Conservation (phyloP, 208 protist genomes). For the Leishmania mexicana region DNA sequence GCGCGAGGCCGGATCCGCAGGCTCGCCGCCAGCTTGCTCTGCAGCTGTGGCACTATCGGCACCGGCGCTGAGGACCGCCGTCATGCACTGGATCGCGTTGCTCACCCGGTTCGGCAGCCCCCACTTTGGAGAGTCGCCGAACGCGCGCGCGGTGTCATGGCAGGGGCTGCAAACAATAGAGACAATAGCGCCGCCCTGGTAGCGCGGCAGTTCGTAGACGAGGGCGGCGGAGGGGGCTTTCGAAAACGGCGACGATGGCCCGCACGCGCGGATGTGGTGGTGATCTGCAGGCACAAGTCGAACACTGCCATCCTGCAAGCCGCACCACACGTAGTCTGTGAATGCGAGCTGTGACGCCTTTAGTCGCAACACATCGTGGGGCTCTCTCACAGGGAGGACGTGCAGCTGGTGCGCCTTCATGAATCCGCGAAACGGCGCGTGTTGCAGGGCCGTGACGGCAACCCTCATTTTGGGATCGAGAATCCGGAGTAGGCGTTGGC, state of each 20-base stretch:
- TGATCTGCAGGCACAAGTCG: constrained; percentile 72
- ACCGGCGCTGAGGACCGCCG: constrained; percentile 8
- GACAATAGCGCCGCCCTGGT: constrained; percentile 69
- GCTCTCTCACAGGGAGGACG: constrained; percentile 62
- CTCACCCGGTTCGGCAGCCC: constrained; percentile 56
- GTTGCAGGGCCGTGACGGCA: constrained; percentile 60
- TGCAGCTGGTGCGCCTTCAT: constrained; percentile 61
- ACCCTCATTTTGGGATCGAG: constrained; percentile 65
- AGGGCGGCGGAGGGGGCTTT: constrained; percentile 60
- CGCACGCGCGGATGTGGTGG: constrained; percentile 47
- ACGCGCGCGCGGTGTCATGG: constrained; percentile 39
- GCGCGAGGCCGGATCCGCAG: constrained; percentile 19
- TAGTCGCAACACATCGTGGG: constrained; percentile 63
- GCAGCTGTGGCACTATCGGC: not conserved
- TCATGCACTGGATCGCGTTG: constrained; percentile 48
- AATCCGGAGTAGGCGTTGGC: constrained; percentile 60
- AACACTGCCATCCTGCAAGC: constrained; percentile 83
- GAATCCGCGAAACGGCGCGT: constrained; percentile 84
- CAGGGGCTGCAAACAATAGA: constrained; percentile 79
- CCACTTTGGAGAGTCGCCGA: constrained; percentile 31
- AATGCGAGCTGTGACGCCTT: constrained; percentile 60
- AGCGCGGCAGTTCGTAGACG: constrained; percentile 87
- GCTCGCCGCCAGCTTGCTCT: not conserved
- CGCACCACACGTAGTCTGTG: constrained; percentile 91
- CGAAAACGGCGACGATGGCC: constrained; percentile 49